These are phyloP conservation scores for Porphyrellus sp. DNA, from an alignment of 1,284 basidiomycete genomes.

Conservation along the genomic window DNA sequence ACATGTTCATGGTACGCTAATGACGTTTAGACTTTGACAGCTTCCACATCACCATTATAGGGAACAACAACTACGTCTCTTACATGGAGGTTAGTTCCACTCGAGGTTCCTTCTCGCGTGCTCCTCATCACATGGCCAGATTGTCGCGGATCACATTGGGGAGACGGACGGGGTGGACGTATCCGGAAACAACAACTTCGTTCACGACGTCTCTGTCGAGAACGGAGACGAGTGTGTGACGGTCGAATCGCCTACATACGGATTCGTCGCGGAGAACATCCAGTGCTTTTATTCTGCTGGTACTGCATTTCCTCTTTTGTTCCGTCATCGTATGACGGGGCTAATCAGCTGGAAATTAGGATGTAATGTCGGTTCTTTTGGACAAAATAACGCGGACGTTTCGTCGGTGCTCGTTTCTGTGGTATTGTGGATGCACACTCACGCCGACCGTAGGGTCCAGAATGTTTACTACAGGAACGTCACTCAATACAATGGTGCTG, in stretches of 20 bases:
- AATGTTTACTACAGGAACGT: slow-evolving; percentile 14
- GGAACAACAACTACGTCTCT: slow-evolving; percentile 8
- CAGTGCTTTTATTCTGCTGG: slow-evolving; percentile 13
- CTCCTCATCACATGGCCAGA: no score
- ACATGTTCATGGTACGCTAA: neutral
- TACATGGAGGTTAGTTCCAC: slow-evolving; percentile 12
- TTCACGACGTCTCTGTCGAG: slow-evolving; percentile 23
- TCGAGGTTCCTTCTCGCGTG: no score
- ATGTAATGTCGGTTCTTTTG: slow-evolving; percentile 21
- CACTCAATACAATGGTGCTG: neutral
- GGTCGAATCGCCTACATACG: slow-evolving; percentile 14
- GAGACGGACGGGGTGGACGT: slow-evolving; percentile 16
- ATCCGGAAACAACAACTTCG: slow-evolving; percentile 13
- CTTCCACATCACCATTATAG: slow-evolving; percentile 13
- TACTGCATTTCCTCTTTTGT: neutral
- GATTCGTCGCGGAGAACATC: slow-evolving; percentile 16
- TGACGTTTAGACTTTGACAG: neutral
- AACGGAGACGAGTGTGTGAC: slow-evolving; percentile 22
- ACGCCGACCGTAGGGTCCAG: slow-evolving; percentile 6
- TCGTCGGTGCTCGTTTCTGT: neutral
- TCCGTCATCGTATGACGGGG: neutral
- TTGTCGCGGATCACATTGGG: slow-evolving; percentile 19
- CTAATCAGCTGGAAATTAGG: slow-evolving; percentile 7
- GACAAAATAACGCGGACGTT: neutral
- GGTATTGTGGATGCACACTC: neutral